Percentiles rank a stretch among this genome's conserved stretches.
phyloP scores from a whole-genome alignment of 345 rosid species.

The Citrus mangshanensis region DNA sequence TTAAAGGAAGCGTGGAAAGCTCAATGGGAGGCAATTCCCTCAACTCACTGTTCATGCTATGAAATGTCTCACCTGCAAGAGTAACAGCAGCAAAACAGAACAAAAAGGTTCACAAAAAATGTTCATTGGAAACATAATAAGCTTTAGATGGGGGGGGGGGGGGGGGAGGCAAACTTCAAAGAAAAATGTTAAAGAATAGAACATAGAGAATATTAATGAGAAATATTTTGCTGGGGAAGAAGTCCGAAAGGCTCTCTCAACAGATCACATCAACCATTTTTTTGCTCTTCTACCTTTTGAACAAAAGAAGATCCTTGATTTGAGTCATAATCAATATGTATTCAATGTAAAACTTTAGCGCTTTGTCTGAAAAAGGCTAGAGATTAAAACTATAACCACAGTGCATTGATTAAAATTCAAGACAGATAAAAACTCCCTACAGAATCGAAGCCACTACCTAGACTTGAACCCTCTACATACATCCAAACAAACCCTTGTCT shows the following conservation, averaged over 20 bases:
- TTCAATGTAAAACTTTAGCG: background rate
- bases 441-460: background rate
- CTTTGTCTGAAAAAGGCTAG: background rate
- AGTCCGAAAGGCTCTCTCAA: background rate
- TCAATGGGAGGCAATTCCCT: conserved; percentile 94
- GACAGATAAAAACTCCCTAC: background rate
- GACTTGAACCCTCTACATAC: background rate
- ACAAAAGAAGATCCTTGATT: background rate
- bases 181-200: background rate
- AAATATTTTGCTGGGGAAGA: background rate
- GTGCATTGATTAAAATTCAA: background rate
- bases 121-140: background rate
- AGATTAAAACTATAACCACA: background rate
- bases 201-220: background rate
- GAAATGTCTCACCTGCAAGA: conserved; percentile 75
- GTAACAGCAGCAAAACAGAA: conserved; percentile 1
- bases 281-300: background rate
- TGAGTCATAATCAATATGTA: background rate
- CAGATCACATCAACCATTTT: background rate
- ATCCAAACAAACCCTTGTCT: background rate
- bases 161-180: background rate
- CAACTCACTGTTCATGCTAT: conserved; percentile 69
- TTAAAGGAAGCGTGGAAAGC: conserved; percentile 81
- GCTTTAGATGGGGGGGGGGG: too few species aligned
- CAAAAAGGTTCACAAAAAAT: background rate